Base-by-base conservation (phyloP, 345 rosid genomes). In the Alliaria petiolata region DNA sequence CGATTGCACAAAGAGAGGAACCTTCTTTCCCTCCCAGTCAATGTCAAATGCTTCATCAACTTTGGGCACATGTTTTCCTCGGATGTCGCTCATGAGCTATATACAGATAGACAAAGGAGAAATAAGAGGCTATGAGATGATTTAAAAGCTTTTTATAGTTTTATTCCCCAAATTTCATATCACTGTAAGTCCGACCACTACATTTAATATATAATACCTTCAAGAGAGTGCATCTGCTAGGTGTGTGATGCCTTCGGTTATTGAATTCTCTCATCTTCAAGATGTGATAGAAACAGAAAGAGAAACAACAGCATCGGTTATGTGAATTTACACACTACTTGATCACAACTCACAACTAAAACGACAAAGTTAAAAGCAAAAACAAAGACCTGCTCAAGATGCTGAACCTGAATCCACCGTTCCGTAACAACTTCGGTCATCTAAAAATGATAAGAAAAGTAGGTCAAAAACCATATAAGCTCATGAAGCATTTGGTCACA, bases 81-180 rank as follows among this genome's bases (percentile, higher is more conserved):
- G 78, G 51, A 87, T 62, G 66, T 70, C 76, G 0, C 69, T 60
- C 69, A 81, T 54, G 61, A 81, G 62, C 92, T 85, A 71, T 11
- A 45, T 46, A 62, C 60, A 61, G 39, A 74, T 51, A 33, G 34
- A 59, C 9, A 15, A 36, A n/a, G 20, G 45, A 62, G 44, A n/a
- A n/a, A n/a, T n/a, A n/a, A n/a, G n/a, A n/a, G n/a, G n/a, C n/a
- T n/a, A n/a, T n/a, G n/a, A 51, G 62, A 74, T 59, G 62, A 74
- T 25, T 47, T 7, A 55, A 34, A 25, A 53, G 55, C 16, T 15
- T 59, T n/a, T 35, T 28, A 28, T 28, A 28, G 31, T 5, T 28
- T 28, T 15, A 14, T 35, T 44, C 17, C 44, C 56, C 56, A 38
- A 11, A 59, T 50, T 53, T 33, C 22, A 69, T 20, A 40, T 33